Evolutionary conservation across 345 rosid genomes (phyloP).

Genomic region (Limnanthes douglasii): DNA sequence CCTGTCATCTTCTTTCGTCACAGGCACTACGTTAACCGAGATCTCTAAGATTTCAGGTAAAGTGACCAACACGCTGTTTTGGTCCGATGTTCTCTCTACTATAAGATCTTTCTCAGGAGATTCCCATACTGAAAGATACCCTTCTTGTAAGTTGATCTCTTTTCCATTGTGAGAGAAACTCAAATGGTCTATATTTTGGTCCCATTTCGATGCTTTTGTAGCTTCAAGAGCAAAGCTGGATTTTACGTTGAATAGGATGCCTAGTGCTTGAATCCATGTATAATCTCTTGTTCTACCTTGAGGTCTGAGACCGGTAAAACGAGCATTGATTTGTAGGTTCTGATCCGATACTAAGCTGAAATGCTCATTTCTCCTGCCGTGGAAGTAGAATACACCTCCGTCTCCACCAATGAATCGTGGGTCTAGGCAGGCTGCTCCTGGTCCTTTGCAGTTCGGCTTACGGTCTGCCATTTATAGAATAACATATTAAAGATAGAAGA

Average conservation of each 20-base stretch:
- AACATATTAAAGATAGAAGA: not conserved
- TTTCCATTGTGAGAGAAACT: slow-evolving; percentile 27
- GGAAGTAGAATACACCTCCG: slow-evolving; percentile 47
- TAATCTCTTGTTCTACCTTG: slow-evolving; percentile 30
- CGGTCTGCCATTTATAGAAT: too few relatives aligned
- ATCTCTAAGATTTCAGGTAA: slow-evolving; percentile 28
- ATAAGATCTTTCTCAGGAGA: slow-evolving; percentile 19
- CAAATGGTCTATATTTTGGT: slow-evolving; percentile 30
- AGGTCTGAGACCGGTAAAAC: slow-evolving; percentile 42
- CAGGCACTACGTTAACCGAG: slow-evolving; percentile 39
- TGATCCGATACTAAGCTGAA: slow-evolving; percentile 38
- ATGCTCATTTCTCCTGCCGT: slow-evolving; percentile 32
- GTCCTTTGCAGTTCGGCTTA: slow-evolving; percentile 28
- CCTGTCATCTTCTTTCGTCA: slow-evolving; percentile 46
- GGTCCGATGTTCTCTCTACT: slow-evolving; percentile 34
- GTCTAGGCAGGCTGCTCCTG: slow-evolving; percentile 44
- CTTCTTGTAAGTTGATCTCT: slow-evolving; percentile 25
- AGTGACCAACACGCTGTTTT: slow-evolving; percentile 27
- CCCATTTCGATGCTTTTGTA: slow-evolving; percentile 29
- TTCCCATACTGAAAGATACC: slow-evolving; percentile 27
- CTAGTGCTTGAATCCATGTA: slow-evolving; percentile 45
- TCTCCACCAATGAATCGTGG: slow-evolving; percentile 50
- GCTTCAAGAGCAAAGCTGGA: slow-evolving; percentile 53
- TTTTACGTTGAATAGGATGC: slow-evolving; percentile 26
- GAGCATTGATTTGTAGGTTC: slow-evolving; percentile 34